Base-by-base conservation (phyloP, 176 grass and related monocot genomes). In the Pharus latifolius region DNA sequence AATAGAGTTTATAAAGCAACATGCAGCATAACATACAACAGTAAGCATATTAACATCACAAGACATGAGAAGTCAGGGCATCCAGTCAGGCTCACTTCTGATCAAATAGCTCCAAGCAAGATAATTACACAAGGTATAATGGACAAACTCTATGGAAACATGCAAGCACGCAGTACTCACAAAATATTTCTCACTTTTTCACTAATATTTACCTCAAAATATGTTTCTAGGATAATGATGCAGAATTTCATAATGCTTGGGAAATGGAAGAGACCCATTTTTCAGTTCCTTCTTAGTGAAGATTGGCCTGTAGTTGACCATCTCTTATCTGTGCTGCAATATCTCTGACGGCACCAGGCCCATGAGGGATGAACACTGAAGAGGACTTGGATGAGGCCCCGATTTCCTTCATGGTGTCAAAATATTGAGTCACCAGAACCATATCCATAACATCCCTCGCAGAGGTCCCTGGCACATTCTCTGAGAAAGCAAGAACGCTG, bases 381-480 rank as follows among this genome's bases (percentile, higher is more conserved):
- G 91, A 87, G 34, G 87, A 84, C 65, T 91, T 91, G 17, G 87
- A 87, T 1, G 80, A 81, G 3, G 91, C 87, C 1, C 91, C 91
- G 0, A 96, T 96, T 10, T 96, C 91, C 31, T 91, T 96, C 91
- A 88, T 96, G 1, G 91, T 96, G 20, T 96, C 91, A 0, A 96
- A 96, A 11, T 96, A 96, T 10, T 96, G 91, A 0, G 91, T 91
- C 11, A 96, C 87, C 3, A 96, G 71, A 60, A 96, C 91, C 91
- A 96, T 91, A 37, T 96, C 91, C 91, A 91, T 96, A 17, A 96
- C 87, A 76, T 96, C 91, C 63, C 83, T 91, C 3, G 91, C 75
- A 7, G 84, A 91, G 4, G 88, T 96, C 29, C 87, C 91, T 1
- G 87, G 91, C 16, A 96, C 91, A n/a, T 96, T 96, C 18, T 84